Conservation (phyloP, 805 yeast species). For the Jamesozyma jinghongensis region DNA sequence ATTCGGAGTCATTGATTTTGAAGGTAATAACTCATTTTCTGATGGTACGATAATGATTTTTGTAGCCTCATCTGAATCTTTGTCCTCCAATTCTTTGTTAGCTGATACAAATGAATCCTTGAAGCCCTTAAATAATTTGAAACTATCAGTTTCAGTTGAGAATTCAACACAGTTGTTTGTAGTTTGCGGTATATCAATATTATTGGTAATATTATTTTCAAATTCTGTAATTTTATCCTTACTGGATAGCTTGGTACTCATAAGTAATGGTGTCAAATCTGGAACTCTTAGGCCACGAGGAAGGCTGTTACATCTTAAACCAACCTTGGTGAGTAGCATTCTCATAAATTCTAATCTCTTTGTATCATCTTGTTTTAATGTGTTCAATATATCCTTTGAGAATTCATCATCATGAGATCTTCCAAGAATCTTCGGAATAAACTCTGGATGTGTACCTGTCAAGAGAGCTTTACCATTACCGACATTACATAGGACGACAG, state of each 20-base stretch:
- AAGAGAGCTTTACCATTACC: constrained; percentile 68
- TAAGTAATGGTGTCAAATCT: constrained; percentile 53
- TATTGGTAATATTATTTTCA: constrained; percentile 10
- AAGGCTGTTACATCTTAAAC: constrained; percentile 54
- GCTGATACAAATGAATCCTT: constrained; percentile 9
- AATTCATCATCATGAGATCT: constrained; percentile 28
- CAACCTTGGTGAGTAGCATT: constrained; percentile 48
- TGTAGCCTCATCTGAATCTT: constrained; percentile 47
- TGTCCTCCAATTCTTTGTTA: constrained; percentile 13
- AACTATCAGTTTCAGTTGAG: constrained; percentile 27
- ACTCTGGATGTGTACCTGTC: constrained; percentile 89
- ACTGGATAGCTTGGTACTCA: constrained; percentile 28
- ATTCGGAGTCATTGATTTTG: constrained; percentile 51
- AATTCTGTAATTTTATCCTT: constrained; percentile 10
- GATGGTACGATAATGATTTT: constrained; percentile 42
- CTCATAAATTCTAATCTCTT: constrained; percentile 49
- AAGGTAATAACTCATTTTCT: constrained; percentile 40
- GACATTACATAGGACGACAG: constrained; percentile 55
- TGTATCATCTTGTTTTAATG: constrained; percentile 36
- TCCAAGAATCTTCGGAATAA: constrained; percentile 45
- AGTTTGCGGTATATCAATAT: constrained; percentile 14
- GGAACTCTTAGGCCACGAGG: constrained; percentile 45
- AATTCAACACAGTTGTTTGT: constrained; percentile 34
- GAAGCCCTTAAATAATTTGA: constrained; percentile 18
- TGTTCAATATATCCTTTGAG: constrained; percentile 31